phyloP scores from a whole-genome alignment of 306 rosid genomes.

The Gillenia trifoliata region DNA sequence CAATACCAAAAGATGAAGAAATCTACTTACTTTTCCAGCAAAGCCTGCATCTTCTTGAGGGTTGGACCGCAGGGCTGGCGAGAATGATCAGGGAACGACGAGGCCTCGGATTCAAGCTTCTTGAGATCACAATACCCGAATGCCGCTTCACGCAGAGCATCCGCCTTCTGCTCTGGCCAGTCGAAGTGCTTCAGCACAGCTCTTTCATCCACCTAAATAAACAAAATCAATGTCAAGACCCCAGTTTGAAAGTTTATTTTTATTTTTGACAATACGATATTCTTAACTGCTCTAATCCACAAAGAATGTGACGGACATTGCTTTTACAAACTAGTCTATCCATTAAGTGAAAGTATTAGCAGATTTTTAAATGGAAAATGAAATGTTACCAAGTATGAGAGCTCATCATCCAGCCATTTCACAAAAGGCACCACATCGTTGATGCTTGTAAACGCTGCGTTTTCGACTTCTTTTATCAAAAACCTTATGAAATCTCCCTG shows the following conservation, averaged over 20 bases:
- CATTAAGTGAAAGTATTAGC: neutral
- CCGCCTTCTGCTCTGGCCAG: constrained; percentile 98
- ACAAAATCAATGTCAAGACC: neutral
- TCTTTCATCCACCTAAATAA: constrained; percentile 83
- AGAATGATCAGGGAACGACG: constrained; percentile 67
- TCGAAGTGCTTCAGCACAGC: constrained; percentile 95
- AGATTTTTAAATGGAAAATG: neutral
- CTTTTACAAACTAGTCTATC: too few relatives aligned
- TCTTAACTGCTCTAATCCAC: too few relatives aligned
- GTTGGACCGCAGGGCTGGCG: constrained; percentile 82
- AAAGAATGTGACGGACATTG: too few relatives aligned
- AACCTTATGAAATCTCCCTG: constrained; percentile 91
- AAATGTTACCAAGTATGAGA: constrained; percentile 71
- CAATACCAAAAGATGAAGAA: too few relatives aligned
- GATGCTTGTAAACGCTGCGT: constrained; percentile 74
- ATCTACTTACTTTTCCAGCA: constrained; percentile 65
- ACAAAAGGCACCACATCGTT: constrained; percentile 92
- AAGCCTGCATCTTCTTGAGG: constrained; percentile 92
- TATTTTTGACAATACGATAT: too few relatives aligned
- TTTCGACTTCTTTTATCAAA: constrained; percentile 85
- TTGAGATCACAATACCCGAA: constrained; percentile 85
- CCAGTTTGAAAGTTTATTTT: neutral
- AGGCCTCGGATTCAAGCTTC: constrained; percentile 83
- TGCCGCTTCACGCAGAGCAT: constrained; percentile 94
- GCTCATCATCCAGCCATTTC: constrained; percentile 98